Evolutionary conservation across 1,284 basidiomycete species (phyloP), one percentile per base, ranked within the genome.

Genomic region (Agroathelia rolfsii): DNA sequence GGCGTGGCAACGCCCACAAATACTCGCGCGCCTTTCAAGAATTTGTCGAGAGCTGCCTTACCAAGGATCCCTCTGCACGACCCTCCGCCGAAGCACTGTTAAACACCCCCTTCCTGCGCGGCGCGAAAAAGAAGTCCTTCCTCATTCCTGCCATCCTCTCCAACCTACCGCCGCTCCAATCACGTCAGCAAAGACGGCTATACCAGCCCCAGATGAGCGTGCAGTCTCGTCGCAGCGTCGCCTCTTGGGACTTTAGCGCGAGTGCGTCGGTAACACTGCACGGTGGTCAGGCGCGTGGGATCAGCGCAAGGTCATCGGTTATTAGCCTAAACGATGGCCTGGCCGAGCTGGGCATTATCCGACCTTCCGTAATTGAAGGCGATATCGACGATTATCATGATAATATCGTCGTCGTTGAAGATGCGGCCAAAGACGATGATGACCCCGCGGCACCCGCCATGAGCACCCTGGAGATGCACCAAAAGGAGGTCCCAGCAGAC

Each of bases 21-120:
- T 93, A 89, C 53, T 83, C 83, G 8, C 76, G 76, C 37, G 70
- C 72, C 1, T 86, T 93, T 57, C 79, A 84, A 43, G 85, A 89
- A 37, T 66, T 89, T 33, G 68, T 92, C 4, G 76, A 81, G 29
- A 67, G 67, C n/a, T 93, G 88, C 52, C 64, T 93, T 26, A 65
- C 68, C 33, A 92, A 92, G 54, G 83, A 92, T 48, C 86, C 89
- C 3, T 61, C 70, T 9, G 71, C 74, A 50, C 67, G 88, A 13
- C 88, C 87, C 13, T 77, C 76, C 2, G 80, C 89, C 2, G 70
- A 69, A 32, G 72, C 86, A 46, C 62, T 93, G n/a, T 63, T 93
- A 2, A 69, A 77, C 39, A 76, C 70, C n/a, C 64, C 74, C 2
- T 88, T 90, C 52, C 89, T 93, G 63, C 82, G 69, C 48, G 61